Percentiles rank a stretch among this genome's conserved stretches.
These are phyloP conservation scores for Erodium trifolium DNA, from an alignment of 441 rosid species.

Conservation along the genomic window DNA sequence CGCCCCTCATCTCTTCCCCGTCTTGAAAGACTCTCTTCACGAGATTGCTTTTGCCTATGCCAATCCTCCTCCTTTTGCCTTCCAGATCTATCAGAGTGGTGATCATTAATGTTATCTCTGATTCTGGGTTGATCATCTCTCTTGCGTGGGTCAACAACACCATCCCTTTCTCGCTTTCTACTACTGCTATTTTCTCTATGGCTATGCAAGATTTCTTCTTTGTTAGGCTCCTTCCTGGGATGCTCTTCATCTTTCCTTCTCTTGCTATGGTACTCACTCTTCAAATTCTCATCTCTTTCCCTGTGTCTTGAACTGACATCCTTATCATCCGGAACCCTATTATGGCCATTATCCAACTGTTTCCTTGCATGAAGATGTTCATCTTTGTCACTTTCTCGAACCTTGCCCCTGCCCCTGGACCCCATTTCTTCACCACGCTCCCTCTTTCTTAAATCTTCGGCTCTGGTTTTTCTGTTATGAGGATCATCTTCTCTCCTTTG, in stretches of 20 bases:
- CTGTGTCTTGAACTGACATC: conserved; percentile 42
- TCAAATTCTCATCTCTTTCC: conserved; percentile 53
- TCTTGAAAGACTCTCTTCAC: conserved; percentile 48
- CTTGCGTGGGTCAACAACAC: no score
- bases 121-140: conserved; percentile 56
- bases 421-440: conserved; percentile 63
- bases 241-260: conserved; percentile 43
- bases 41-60: conserved; percentile 46
- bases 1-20: conserved; percentile 72
- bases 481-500: conserved; percentile 25
- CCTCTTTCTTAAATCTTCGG: conserved; percentile 64
- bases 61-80: conserved; percentile 76
- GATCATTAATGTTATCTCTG: conserved; percentile 65
- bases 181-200: conserved; percentile 60
- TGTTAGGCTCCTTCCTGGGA: conserved; percentile 15
- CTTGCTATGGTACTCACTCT: conserved; percentile 60
- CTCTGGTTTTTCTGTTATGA: conserved; percentile 45
- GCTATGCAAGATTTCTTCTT: conserved; percentile 49
- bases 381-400: conserved; percentile 59
- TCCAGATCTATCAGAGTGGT: conserved; percentile 32
- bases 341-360: conserved; percentile 58
- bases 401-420: conserved; percentile 59
- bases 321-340: conserved; percentile 48
- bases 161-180: conserved; percentile 57
- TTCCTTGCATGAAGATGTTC: conserved; percentile 57